Evolutionary conservation across 805 yeast species (phyloP).

Genomic region (Ascoidea tarda): DNA sequence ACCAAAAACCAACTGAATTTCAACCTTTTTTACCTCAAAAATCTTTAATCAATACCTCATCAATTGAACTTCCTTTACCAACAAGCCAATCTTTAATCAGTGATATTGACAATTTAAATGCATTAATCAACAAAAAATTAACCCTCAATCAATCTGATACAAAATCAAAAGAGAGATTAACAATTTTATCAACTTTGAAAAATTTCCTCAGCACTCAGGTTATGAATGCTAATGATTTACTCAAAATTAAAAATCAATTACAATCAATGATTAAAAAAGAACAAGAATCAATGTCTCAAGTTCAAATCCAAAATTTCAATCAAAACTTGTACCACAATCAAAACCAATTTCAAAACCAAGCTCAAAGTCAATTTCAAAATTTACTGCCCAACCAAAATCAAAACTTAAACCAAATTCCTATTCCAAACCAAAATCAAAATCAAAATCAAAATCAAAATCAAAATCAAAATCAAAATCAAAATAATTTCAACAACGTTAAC

Average conservation of each 20-base stretch:
- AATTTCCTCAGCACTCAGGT: constrained; percentile 15
- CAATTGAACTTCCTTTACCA: background rate
- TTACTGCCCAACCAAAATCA: background rate
- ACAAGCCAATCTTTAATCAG: constrained; percentile 18
- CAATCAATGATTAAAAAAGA: constrained; percentile 24
- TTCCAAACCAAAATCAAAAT: too few species aligned
- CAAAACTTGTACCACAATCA: background rate
- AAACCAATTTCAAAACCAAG: background rate
- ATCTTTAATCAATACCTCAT: too few species aligned
- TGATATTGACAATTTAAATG: constrained; percentile 21
- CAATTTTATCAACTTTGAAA: constrained; percentile 5
- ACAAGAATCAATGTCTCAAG: background rate
- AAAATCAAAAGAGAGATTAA: constrained; percentile 8
- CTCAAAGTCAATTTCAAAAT: background rate
- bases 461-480: background rate
- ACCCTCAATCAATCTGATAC: constrained; percentile 18
- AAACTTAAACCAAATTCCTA: too few species aligned
- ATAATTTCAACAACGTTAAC: background rate
- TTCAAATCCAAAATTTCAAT: background rate
- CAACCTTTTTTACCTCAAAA: background rate
- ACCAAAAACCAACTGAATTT: background rate
- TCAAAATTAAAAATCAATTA: constrained; percentile 24
- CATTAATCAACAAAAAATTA: constrained; percentile 20
- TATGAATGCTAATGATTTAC: constrained; percentile 22
- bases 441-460: background rate